Conservation (phyloP, 345 rosid species). For the Salix caprea region DNA sequence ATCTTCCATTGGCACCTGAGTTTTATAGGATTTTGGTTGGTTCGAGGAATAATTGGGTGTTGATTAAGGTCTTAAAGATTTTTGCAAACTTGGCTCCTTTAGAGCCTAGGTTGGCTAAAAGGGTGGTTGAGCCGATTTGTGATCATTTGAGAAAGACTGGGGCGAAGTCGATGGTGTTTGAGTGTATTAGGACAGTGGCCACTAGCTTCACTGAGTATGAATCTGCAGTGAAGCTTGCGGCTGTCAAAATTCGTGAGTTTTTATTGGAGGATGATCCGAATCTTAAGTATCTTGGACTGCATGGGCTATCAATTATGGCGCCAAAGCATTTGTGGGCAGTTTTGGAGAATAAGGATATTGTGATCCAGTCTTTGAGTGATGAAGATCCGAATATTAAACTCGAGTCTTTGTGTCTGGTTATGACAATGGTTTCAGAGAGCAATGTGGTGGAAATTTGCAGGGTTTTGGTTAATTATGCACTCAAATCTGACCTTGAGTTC, state of each 20-base stretch:
- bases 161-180: slow-evolving; percentile 80
- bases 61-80: slow-evolving; percentile 83
- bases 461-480: slow-evolving; percentile 75
- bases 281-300: slow-evolving; percentile 90
- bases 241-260: slow-evolving; percentile 56
- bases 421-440: slow-evolving; percentile 84
- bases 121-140: slow-evolving; percentile 79
- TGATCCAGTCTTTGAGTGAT: slow-evolving; percentile 79
- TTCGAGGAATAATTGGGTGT: slow-evolving; percentile 87
- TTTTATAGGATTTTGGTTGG: slow-evolving; percentile 76
- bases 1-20: slow-evolving; percentile 83
- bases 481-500: slow-evolving; percentile 81
- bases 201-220: slow-evolving; percentile 83
- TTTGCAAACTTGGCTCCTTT: slow-evolving; percentile 66
- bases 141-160: slow-evolving; percentile 80
- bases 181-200: slow-evolving; percentile 77
- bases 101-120: slow-evolving; percentile 81
- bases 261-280: slow-evolving; percentile 83
- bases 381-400: slow-evolving; percentile 74
- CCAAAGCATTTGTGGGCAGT: slow-evolving; percentile 75
- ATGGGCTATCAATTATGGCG: slow-evolving; percentile 63
- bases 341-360: slow-evolving; percentile 79
- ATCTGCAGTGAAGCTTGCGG: slow-evolving; percentile 75
- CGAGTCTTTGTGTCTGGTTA: slow-evolving; percentile 72
- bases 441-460: slow-evolving; percentile 69